A percentile compares a stretch with the other conserved stretches of the same genome.
Conservation (phyloP, 108 stramenopile genomes). For the Cyclotella distinguenda region DNA sequence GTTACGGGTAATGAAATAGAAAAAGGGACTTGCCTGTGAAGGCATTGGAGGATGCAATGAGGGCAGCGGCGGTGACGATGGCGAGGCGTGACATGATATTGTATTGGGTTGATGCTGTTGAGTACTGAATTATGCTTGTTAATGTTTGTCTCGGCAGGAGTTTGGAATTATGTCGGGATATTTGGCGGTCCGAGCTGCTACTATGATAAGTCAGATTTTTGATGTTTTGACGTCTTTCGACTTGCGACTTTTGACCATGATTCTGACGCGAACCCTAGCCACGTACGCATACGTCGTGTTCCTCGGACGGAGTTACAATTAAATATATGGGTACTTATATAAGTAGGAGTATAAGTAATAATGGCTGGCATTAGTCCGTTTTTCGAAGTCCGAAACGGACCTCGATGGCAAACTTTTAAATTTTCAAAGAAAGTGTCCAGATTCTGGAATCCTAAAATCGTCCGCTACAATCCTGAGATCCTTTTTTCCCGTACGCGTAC, state of each 20-base stretch:
- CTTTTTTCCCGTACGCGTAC: no score
- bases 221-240: background rate
- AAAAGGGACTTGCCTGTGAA: constrained; percentile 34
- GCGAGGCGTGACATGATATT: constrained; percentile 33
- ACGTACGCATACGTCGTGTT: background rate
- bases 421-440: no score
- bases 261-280: background rate
- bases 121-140: background rate
- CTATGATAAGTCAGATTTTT: background rate
- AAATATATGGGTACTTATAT: no score
- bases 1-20: background rate
- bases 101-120: background rate
- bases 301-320: background rate
- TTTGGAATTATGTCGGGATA: background rate
- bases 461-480: no score
- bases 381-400: no score
- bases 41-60: constrained; percentile 37
- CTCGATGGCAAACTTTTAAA: no score
- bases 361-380: no score
- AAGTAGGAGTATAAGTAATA: no score
- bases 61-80: constrained; percentile 22
- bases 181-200: background rate
- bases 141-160: background rate
- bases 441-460: no score
- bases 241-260: background rate